Evolutionary conservation across 2,329 filamentous ascomycete genomes (phyloP), one percentile per base, ranked within the genome.

Genomic region (Escovopsis sp.): DNA sequence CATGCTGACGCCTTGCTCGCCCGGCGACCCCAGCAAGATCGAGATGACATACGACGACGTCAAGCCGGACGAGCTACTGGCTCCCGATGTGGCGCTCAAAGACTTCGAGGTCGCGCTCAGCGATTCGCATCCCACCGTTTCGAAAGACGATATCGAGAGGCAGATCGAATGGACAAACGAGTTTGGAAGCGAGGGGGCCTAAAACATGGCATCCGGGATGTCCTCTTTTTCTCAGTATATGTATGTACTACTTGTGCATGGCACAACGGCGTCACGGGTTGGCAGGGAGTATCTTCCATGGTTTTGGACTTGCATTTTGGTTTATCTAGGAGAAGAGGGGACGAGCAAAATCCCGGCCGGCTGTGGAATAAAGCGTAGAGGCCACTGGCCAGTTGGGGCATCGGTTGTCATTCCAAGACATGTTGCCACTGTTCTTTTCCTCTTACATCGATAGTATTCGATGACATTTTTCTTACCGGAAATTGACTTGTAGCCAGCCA

Each of bases 11-110:
- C 93, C 91, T 0, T 98, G 91, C 67, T 95, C 88, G 4, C 93
- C 91, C 0, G 91, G 91, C 34, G 89, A 95, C 52, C 63, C 71
- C 0, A 82, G 85, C 12, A 89, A 87, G 15, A 76, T 79, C 51
- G 91, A 98, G 62, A 95, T 96, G 86, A 85, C 80, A 2, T 96
- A 91, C 80, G 85, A 86, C 53, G 79, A 88, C 46, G 72, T 98
- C 15, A 81, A 88, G 39, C 80, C 83, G 6, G 87, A 95, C 1
- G 72, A 84, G 54, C 72, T 98, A 1, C 73, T 91, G 8, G 88
- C 95, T 55, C 93, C 91, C 1, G 75, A 86, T 1, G 78, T 98
- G 19, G 73, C 81, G 49, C 72, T 94, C 44, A 93, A 93, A 60
- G 91, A 98, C 61, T 96, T 98, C 57, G 72, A 93, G 58, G 86